Evolutionary conservation across 1,284 basidiomycete genomes (phyloP).

Genomic region (Hortiboletus rubellus): DNA sequence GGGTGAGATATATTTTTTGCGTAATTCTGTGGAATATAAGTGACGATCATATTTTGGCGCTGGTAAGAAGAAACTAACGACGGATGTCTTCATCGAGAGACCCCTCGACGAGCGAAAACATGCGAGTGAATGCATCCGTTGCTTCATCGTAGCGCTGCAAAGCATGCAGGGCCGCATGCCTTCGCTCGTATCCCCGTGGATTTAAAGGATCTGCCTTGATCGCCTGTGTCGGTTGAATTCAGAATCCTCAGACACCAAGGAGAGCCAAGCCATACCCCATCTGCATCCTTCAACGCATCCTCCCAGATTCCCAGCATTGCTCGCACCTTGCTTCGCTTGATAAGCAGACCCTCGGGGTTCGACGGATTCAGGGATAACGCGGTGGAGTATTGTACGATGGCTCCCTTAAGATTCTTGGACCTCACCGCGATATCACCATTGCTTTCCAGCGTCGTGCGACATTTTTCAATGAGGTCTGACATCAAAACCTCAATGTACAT

Average conservation of each 20-base stretch:
- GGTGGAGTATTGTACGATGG: background rate
- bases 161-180: background rate
- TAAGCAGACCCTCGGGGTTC: background rate
- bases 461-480: background rate
- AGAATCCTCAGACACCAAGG: background rate
- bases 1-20: slow-evolving; percentile 1
- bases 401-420: background rate
- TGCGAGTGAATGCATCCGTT: background rate
- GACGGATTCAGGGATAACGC: slow-evolving; percentile 3
- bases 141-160: slow-evolving; percentile 9
- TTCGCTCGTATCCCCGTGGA: slow-evolving; percentile 4
- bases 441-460: background rate
- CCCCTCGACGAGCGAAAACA: background rate
- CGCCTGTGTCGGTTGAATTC: background rate
- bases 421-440: background rate
- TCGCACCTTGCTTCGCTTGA: slow-evolving; percentile 12
- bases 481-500: no score
- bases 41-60: no score
- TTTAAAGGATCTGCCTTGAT: background rate
- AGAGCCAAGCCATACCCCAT: background rate
- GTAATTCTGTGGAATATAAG: background rate
- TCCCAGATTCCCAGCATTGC: background rate
- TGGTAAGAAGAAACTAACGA: background rate
- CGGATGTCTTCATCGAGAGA: background rate
- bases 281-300: no score